These are phyloP conservation scores for Ophiostoma angusticollis DNA, from an alignment of 2,329 filamentous ascomycete genomes.

Conservation along the genomic window DNA sequence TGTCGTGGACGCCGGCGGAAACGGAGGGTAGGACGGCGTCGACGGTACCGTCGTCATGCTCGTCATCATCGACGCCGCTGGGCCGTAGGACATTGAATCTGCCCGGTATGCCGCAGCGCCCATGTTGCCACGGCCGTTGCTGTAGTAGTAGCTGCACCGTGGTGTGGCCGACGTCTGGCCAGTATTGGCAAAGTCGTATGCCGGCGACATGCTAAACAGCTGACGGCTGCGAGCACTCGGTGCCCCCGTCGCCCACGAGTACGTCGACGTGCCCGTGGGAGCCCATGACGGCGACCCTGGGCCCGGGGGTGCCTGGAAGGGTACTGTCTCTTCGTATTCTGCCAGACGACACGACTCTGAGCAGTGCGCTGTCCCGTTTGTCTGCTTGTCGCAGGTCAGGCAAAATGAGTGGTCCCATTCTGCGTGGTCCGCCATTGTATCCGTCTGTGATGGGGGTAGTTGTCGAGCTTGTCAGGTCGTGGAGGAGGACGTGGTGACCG, in stretches of 20 bases:
- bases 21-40: too few relatives aligned
- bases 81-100: too few relatives aligned
- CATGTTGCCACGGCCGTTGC: constrained; percentile 8
- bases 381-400: constrained; percentile 85
- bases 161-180: constrained; percentile 31
- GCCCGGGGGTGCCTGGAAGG: constrained; percentile 38
- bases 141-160: constrained; percentile 25
- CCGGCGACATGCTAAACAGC: constrained; percentile 57
- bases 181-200: constrained; percentile 61
- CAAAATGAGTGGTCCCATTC: constrained; percentile 83
- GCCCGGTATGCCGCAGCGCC: too few relatives aligned
- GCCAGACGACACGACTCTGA: constrained; percentile 82
- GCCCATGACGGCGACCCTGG: constrained; percentile 43
- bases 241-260: constrained; percentile 32
- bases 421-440: constrained; percentile 39
- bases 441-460: neutral
- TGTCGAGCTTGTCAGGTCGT: constrained; percentile 1
- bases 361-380: constrained; percentile 72
- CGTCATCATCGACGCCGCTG: too few relatives aligned
- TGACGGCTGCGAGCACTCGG: constrained; percentile 20
- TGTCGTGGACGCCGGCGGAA: constrained; percentile 6
- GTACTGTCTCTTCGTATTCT: constrained; percentile 66
- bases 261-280: constrained; percentile 27
- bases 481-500: neutral
- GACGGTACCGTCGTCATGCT: too few relatives aligned